Percentiles rank a stretch among this genome's conserved stretches.
phyloP scores from a whole-genome alignment of 2,329 filamentous ascomycete species.

The Daldinia sp. region DNA sequence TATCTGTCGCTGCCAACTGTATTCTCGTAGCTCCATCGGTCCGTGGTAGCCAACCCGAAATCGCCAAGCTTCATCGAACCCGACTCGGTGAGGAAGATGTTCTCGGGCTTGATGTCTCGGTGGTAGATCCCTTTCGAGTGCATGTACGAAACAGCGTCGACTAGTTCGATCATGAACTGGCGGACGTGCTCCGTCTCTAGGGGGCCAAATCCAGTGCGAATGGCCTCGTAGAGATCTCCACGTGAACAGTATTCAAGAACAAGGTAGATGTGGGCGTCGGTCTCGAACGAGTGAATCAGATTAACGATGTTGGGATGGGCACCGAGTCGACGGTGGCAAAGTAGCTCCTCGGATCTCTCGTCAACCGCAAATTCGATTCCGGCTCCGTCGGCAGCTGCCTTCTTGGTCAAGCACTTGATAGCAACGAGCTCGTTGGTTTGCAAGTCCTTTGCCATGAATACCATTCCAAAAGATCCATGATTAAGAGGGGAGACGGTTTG shows the following conservation, averaged over 20 bases:
- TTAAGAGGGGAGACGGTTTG: conserved; percentile 93
- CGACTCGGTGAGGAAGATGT: conserved; percentile 90
- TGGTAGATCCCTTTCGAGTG: conserved; percentile 93
- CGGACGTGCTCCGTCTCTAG: conserved; percentile 96
- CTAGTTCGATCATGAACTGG: conserved; percentile 94
- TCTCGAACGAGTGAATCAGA: conserved; percentile 89
- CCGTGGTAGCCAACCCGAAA: conserved; percentile 90
- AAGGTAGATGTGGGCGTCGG: conserved; percentile 85
- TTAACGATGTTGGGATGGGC: conserved; percentile 93
- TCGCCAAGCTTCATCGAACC: conserved; percentile 96
- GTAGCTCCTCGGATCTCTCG: conserved; percentile 81
- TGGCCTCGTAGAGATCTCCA: conserved; percentile 97
- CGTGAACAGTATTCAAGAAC: conserved; percentile 95
- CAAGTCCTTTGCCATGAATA: conserved; percentile 88
- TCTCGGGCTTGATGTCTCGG: conserved; percentile 99
- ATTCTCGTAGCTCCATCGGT: conserved; percentile 89
- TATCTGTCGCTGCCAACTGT: conserved; percentile 98
- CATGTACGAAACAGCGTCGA: conserved; percentile 89
- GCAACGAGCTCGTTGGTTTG: conserved; percentile 82
- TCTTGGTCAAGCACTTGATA: conserved; percentile 96
- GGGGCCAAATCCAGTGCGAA: conserved; percentile 86
- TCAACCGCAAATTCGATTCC: conserved; percentile 76
- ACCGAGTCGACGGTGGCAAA: conserved; percentile 80
- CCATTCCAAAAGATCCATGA: conserved; percentile 98
- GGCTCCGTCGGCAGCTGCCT: conserved; percentile 66